These are phyloP conservation scores for Pseudozyma hubeiensis DNA, from an alignment of 1,284 basidiomycete genomes.

Conservation along the genomic window DNA sequence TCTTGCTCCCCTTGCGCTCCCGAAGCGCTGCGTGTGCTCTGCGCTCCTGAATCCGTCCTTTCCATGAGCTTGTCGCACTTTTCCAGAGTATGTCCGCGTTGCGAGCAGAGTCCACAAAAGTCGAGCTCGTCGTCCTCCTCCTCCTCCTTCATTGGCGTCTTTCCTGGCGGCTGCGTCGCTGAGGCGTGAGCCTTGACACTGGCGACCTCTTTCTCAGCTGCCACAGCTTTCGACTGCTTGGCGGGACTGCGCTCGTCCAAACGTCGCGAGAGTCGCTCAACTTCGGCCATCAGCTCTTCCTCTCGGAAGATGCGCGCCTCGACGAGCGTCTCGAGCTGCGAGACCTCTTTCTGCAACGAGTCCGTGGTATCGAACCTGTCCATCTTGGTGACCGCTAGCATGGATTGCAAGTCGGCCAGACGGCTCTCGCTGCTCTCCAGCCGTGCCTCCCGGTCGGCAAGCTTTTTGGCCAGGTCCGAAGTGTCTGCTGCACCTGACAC, in stretches of 20 bases:
- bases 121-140: conserved; percentile 46
- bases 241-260: conserved; percentile 24
- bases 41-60: neutral
- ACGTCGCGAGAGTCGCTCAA: conserved; percentile 46
- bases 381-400: conserved; percentile 61
- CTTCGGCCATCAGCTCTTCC: conserved; percentile 57
- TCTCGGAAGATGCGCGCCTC: conserved; percentile 63
- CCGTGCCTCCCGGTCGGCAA: conserved; percentile 46
- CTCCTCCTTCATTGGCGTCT: conserved; percentile 2
- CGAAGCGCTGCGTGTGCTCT: neutral
- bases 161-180: neutral
- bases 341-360: conserved; percentile 55
- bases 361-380: conserved; percentile 54
- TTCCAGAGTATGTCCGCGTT: conserved; percentile 38
- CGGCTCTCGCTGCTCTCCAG: conserved; percentile 72
- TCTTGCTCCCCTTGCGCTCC: conserved; percentile 31
- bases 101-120: conserved; percentile 49
- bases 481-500: conserved; percentile 66
- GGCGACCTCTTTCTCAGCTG: neutral
- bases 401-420: conserved; percentile 56
- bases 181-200: neutral
- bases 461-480: conserved; percentile 53
- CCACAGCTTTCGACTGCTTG: neutral
- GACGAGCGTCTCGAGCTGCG: conserved; percentile 60
- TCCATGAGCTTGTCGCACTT: conserved; percentile 32